Evolutionary conservation across 2,329 filamentous ascomycete species (phyloP), one percentile per base, ranked within the genome.

Genomic region (Thielaviopsis musarum): DNA sequence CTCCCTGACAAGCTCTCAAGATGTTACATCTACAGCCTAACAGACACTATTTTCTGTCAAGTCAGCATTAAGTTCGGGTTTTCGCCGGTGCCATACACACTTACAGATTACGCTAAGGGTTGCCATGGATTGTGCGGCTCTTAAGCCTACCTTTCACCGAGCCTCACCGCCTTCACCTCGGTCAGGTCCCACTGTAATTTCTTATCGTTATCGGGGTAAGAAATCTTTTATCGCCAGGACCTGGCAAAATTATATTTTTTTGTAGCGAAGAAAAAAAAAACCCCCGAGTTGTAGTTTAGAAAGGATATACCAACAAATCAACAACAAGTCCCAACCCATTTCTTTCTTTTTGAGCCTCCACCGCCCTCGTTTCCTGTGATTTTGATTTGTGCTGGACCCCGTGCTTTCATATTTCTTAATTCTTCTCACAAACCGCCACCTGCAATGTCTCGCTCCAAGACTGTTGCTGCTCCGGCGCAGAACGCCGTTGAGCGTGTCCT

Each of bases 171-270:
- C 2, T 7, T 13, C 54, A 59, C 34, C n/a, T 21, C 52, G n/a
- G 30, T 56, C 28, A 38, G 5, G 60, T 22, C 56, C 60, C 60
- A 61, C 54, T 61, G 1, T 10, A 49, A 24, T 56, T 22, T 56
- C 55, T 61, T 61, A 61, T 61, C 57, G 60, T 59, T 61, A 61
- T 59, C 60, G 19, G 19, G n/a, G 10, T 30, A 59, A 58, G 60
- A 61, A 61, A 61, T 61, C 60, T 61, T 61, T 61, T 59, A 61
- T 61, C 57, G 57, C 45, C 48, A 61, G 52, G 56, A 26, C 30
- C 52, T 61, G 52, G 22, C 38, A 49, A 45, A n/a, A 56, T 61
- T 61, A 56, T 56, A n/a, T 60, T 57, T 59, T 55, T 56, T 51
- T 54, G 13, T 22, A 26, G 28, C 4, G 10, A 49, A 26, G 34